phyloP scores from a whole-genome alignment of 83 land plant species.

The Larix sibirica region DNA sequence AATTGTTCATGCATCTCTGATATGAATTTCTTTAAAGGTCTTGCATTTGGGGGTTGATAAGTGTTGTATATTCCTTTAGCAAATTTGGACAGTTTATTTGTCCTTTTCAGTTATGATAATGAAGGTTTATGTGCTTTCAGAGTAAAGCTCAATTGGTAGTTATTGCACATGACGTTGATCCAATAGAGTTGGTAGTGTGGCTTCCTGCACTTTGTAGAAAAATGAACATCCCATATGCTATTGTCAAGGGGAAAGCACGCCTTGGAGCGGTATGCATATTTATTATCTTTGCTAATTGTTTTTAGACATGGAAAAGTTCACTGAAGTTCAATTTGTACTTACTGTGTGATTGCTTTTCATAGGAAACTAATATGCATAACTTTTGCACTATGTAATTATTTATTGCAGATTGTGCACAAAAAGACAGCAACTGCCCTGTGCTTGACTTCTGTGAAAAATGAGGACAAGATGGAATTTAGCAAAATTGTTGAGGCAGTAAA shows the following conservation, averaged over 20 bases:
- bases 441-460: conserved; percentile 77
- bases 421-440: conserved; percentile 73
- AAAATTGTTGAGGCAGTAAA: conserved; percentile 64
- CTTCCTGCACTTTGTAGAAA: conserved; percentile 86
- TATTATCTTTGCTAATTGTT: not conserved
- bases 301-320: not conserved
- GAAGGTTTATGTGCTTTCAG: conserved; percentile 28
- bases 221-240: conserved; percentile 76
- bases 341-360: not conserved
- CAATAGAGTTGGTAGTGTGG: conserved; percentile 86
- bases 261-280: conserved; percentile 50
- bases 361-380: not conserved
- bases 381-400: not conserved
- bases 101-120: not conserved
- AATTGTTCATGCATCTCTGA: too few species aligned
- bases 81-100: not conserved
- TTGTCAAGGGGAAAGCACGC: conserved; percentile 79
- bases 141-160: conserved; percentile 82
- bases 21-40: not conserved
- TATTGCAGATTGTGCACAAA: conserved; percentile 62
- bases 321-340: too few species aligned
- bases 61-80: not conserved
- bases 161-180: conserved; percentile 89
- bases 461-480: conserved; percentile 75
- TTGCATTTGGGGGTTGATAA: not conserved